Evolutionary conservation across 2,329 filamentous ascomycete species (phyloP).

Genomic region (Paracoccidioides lutzii): DNA sequence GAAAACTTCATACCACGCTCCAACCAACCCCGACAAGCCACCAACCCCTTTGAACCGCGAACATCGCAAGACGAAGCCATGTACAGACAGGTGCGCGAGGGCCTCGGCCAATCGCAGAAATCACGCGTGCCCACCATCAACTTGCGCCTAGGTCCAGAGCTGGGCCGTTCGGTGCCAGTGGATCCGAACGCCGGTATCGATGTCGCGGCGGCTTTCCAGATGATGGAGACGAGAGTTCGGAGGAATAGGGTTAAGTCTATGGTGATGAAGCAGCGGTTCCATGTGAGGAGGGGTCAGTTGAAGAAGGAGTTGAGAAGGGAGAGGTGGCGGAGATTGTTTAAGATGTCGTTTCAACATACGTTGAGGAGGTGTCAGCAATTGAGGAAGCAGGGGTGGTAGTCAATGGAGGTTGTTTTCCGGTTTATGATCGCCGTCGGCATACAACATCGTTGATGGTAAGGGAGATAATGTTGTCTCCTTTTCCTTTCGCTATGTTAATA

Average conservation of each 20-base stretch:
- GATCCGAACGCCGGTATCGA: constrained; percentile 13
- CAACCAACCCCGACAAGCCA: neutral
- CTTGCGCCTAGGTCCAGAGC: constrained; percentile 16
- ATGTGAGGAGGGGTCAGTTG: constrained; percentile 30
- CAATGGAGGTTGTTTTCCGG: neutral
- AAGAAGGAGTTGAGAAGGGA: constrained; percentile 27
- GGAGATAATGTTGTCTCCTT: no score
- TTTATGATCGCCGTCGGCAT: neutral
- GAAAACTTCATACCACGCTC: neutral
- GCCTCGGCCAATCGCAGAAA: neutral
- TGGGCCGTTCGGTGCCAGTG: constrained; percentile 16
- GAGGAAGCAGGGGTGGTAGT: constrained; percentile 35
- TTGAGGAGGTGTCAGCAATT: constrained; percentile 31
- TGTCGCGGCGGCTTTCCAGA: constrained; percentile 13
- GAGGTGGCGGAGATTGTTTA: constrained; percentile 34
- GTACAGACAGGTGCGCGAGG: neutral
- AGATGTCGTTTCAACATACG: constrained; percentile 31
- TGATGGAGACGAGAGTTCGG: constrained; percentile 16
- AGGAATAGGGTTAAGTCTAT: constrained; percentile 25
- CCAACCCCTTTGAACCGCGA: neutral
- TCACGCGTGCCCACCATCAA: constrained; percentile 2
- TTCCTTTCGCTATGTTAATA: neutral
- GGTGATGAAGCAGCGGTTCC: constrained; percentile 25
- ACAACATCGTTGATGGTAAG: neutral
- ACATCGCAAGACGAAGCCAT: neutral